Evolutionary conservation across 1,139 yeast species (phyloP).

Genomic region (Candida buenavistaensis): DNA sequence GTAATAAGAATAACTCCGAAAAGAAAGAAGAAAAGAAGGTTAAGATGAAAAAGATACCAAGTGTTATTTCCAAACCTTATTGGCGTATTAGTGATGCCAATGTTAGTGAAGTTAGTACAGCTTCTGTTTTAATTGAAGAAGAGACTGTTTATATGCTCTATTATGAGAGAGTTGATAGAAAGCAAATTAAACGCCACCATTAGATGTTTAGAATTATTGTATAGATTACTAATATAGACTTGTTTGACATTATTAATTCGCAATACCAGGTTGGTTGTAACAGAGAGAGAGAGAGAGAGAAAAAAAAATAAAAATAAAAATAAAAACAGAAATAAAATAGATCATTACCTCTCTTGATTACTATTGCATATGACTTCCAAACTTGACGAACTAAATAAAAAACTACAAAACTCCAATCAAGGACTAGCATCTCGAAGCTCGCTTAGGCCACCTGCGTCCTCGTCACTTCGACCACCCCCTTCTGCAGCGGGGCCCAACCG

Average conservation of each 20-base stretch:
- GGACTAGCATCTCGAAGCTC: constrained; percentile 7
- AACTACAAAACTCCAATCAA: constrained; percentile 6
- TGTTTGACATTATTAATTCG: too few species aligned
- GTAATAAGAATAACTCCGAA: neutral
- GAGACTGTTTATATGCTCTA: constrained; percentile 80
- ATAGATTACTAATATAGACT: too few species aligned
- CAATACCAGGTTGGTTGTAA: too few species aligned
- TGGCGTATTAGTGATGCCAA: constrained; percentile 86
- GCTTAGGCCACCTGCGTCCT: constrained; percentile 3
- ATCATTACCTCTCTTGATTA: too few species aligned
- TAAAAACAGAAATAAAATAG: too few species aligned
- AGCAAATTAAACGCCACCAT: constrained; percentile 15
- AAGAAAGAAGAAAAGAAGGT: constrained; percentile 20
- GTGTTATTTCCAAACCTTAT: constrained; percentile 61
- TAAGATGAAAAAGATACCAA: constrained; percentile 53
- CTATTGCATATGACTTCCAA: constrained; percentile 11
- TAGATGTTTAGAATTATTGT: constrained; percentile 2
- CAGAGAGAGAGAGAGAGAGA: too few species aligned
- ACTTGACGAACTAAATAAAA: constrained; percentile 11
- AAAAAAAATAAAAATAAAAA: too few species aligned
- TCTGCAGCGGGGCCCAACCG: constrained; percentile 5
- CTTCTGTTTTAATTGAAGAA: constrained; percentile 65
- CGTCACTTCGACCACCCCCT: constrained; percentile 7
- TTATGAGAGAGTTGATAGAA: constrained; percentile 59
- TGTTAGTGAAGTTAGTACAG: constrained; percentile 60